Evolutionary conservation across 805 yeast species (phyloP), one percentile per base, ranked within the genome.

Genomic region (Saccharomycopsis sp.): DNA sequence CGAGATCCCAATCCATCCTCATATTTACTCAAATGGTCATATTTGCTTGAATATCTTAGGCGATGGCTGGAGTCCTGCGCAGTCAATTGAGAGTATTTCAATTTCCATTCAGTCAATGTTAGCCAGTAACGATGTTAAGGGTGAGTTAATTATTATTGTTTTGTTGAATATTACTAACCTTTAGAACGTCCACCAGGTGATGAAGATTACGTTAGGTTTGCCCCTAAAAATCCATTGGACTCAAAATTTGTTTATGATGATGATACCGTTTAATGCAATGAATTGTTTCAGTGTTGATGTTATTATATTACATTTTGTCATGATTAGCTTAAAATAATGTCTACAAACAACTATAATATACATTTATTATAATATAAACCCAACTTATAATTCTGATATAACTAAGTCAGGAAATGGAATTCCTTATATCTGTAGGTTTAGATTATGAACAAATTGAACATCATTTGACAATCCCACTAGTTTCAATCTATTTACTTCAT

Each of bases 21-120:
- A 80, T 52, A 65, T 80, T 2, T 80, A 80, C 52, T 69, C 79
- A 25, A 81, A 81, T 51, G 89, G 88, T 1, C 88, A 81, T 51
- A 80, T 80, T n/a, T 80, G 89, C 52, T 59, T 80, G 17, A 74
- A 80, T 51, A 58, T 81, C 1, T 57, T 80, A 28, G 85, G 81
- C 2, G 67, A 66, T 15, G 79, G 70, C 31, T 78, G 85, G 85
- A 65, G 81, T 0, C 83, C 85, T 0, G 46, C 50, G 1, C 58
- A 54, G 15, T 47, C 52, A 1, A 55, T 75, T 1, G 66, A 66
- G 30, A 60, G 71, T 1, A 56, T 73, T 0, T 54, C 70, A 9
- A 41, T 81, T 19, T 76, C 86, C 12, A 55, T 80, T 17, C 87
- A 81, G 50, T 72, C 81, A 29, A 73, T 80, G 76, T 56, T 80